Base-by-base conservation (phyloP, 495 filamentous ascomycete genomes). In the Penicillium bovifimosum region DNA sequence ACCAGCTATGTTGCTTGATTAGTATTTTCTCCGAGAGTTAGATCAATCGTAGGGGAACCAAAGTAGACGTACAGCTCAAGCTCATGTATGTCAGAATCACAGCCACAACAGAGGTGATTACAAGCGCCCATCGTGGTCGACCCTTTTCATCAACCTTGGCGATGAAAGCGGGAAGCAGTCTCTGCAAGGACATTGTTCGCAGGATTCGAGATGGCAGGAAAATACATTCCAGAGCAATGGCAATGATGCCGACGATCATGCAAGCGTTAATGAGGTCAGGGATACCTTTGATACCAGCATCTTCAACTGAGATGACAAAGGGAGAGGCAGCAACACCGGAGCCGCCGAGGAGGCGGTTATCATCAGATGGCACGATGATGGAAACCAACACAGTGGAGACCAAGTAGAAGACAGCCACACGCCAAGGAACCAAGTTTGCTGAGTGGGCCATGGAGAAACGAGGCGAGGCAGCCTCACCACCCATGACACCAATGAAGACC, bases 291-390 rank as follows among this genome's bases (percentile, higher is more conserved):
- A 72, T 69, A 1, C 60, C 59, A 11, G 61, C 59, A 1, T 58
- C n/a, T 4, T 62, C 29, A 16, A 70, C 53, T 5, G 67, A 65
- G 47, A 72, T 63, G 26, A 72, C 58, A 17, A 72, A 71, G 13
- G 67, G 68, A 9, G 66, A 69, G 3, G 65, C 61, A 4, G 65
- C 60, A 6, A 67, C 52, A 5, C 57, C 56, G 13, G 34, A 52
- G 13, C 60, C 53, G 6, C 64, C 64, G 0, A 69, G 59, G 0
- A 56, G 41, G 3, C 46, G 31, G 9, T 54, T 29, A n/a, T 72
- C 57, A 18, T 58, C 49, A 5, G 56, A 63, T 20, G 68, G 62
- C 7, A 72, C 54, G 11, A 72, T 35, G 3, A 69, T 18, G 5
- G 51, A 54, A 27, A 72, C 60, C 6, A 70, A 47, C 6, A 64